Evolutionary conservation across 2,329 filamentous ascomycete species (phyloP).

Genomic region (Trichoderma sp.): DNA sequence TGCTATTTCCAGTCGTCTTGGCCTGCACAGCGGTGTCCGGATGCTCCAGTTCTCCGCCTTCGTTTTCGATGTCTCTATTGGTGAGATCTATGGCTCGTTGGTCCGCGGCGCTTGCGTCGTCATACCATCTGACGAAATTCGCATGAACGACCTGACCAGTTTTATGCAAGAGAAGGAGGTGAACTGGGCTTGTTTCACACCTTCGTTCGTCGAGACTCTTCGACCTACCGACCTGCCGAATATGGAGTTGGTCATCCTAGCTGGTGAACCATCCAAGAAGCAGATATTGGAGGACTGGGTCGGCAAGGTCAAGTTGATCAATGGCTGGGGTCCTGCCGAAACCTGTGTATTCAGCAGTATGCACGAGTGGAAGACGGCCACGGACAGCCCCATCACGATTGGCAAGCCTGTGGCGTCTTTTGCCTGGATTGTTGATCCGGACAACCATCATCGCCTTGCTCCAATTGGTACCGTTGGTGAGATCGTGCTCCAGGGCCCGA

Average conservation of each 20-base stretch:
- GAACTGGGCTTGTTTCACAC: constrained; percentile 21
- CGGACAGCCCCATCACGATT: constrained; percentile 19
- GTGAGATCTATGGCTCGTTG: constrained; percentile 19
- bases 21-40: neutral
- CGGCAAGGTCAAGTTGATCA: constrained; percentile 27
- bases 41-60: constrained; percentile 6
- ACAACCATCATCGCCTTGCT: constrained; percentile 16
- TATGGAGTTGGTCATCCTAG: constrained; percentile 17
- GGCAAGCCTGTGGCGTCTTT: constrained; percentile 8
- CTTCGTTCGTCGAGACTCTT: constrained; percentile 6
- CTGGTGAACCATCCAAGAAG: constrained; percentile 24
- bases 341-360: constrained; percentile 20
- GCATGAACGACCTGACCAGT: constrained; percentile 15
- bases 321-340: constrained; percentile 32
- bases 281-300: constrained; percentile 27
- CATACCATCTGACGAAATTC: constrained; percentile 14
- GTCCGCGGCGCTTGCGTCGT: constrained; percentile 12
- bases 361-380: constrained; percentile 20
- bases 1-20: constrained; percentile 1
- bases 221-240: constrained; percentile 7
- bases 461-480: constrained; percentile 24
- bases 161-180: constrained; percentile 10
- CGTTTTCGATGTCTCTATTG: constrained; percentile 24
- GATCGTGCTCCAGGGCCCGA: constrained; percentile 24
- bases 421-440: constrained; percentile 16